Conservation (phyloP, 371 early-diverging fungal genomes). For the Smittium mucronatum region DNA sequence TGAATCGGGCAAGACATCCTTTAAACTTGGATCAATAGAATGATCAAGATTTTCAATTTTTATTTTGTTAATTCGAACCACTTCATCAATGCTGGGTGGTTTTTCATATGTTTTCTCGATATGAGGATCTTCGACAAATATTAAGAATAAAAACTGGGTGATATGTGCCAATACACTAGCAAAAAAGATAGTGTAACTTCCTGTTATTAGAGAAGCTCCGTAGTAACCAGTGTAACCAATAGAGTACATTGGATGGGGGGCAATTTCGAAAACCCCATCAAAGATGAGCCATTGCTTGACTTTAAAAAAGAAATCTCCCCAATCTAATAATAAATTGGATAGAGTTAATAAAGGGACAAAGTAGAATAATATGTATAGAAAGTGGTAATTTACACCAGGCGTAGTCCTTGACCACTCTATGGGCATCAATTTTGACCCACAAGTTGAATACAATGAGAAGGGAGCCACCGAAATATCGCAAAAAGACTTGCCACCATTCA, state of each 20-base stretch:
- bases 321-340: conserved; percentile 33
- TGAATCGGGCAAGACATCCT: background rate
- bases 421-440: conserved; percentile 94
- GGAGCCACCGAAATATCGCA: conserved; percentile 64
- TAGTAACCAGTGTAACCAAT: conserved; percentile 94
- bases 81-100: conserved; percentile 38
- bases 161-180: conserved; percentile 79
- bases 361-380: background rate
- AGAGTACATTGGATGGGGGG: conserved; percentile 97
- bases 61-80: background rate
- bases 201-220: conserved; percentile 72
- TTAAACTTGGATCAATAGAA: background rate
- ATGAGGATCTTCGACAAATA: conserved; percentile 89
- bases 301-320: conserved; percentile 97
- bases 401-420: conserved; percentile 89
- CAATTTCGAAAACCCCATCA: conserved; percentile 91
- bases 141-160: conserved; percentile 75
- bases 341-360: conserved; percentile 27
- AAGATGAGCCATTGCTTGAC: conserved; percentile 75
- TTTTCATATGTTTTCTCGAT: conserved; percentile 84
- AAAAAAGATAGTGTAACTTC: conserved; percentile 77
- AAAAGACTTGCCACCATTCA: conserved; percentile 40
- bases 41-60: too few species aligned
- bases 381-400: conserved; percentile 58
- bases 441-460: conserved; percentile 75